These are phyloP conservation scores for Penicillium sp. DNA, from an alignment of 2,329 filamentous ascomycete species.

Conservation along the genomic window DNA sequence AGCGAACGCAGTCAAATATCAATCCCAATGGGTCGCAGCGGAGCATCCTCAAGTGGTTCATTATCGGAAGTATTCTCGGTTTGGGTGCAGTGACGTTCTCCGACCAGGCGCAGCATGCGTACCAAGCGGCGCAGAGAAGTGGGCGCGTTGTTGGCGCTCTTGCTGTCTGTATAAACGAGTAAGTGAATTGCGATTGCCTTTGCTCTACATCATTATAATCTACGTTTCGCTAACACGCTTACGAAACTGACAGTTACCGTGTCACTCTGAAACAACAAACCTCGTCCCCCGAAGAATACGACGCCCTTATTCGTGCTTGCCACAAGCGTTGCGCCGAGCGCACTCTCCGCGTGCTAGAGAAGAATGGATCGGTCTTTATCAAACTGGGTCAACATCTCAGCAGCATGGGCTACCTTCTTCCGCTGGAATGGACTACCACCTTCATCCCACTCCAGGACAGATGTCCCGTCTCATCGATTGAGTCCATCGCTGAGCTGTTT, in stretches of 20 bases:
- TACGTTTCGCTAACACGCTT: conserved; percentile 9
- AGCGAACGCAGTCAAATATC: not conserved
- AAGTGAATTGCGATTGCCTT: conserved; percentile 37
- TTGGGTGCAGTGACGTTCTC: conserved; percentile 50
- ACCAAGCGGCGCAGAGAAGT: conserved; percentile 70
- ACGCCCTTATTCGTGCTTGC: conserved; percentile 70
- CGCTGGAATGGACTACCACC: conserved; percentile 87
- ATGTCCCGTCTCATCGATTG: conserved; percentile 86
- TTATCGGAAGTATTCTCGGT: conserved; percentile 38
- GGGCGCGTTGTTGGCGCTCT: conserved; percentile 73
- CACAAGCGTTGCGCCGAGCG: conserved; percentile 89
- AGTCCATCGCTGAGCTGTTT: conserved; percentile 85
- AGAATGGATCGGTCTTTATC: conserved; percentile 97
- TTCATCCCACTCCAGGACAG: conserved; percentile 95
- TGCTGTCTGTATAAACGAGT: conserved; percentile 86
- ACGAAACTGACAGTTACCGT: conserved; percentile 67
- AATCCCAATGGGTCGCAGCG: conserved; percentile 14
- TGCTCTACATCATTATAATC: not conserved
- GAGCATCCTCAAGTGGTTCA: conserved; percentile 32
- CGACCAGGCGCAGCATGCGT: conserved; percentile 70
- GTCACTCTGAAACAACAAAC: conserved; percentile 69
- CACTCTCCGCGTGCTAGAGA: conserved; percentile 81
- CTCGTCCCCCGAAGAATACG: conserved; percentile 61
- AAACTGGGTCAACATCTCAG: conserved; percentile 95
- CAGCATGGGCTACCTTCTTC: conserved; percentile 91